Evolutionary conservation across 768 basidiomycete genomes (phyloP).

Genomic region (Naganishia vaughanmartiniae): DNA sequence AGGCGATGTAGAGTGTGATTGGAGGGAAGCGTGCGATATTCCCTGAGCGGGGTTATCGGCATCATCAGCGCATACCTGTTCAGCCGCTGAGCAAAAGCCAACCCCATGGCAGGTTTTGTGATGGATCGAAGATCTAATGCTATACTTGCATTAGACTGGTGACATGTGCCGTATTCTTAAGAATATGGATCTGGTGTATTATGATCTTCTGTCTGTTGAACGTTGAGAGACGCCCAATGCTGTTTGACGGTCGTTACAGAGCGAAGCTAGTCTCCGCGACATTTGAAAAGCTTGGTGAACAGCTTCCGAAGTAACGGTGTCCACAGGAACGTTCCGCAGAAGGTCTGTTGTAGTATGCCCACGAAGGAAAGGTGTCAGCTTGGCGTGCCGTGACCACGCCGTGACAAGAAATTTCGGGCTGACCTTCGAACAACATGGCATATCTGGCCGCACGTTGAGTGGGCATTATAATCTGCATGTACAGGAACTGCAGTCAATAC

Average conservation of each 20-base stretch:
- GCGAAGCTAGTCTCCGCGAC: neutral
- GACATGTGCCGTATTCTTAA: no score
- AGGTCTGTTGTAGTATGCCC: neutral
- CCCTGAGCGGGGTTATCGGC: no score
- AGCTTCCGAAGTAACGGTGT: conserved; percentile 4
- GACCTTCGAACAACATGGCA: conserved; percentile 19
- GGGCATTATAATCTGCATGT: conserved; percentile 17
- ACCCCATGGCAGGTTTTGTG: no score
- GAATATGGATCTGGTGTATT: no score
- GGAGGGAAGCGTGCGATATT: no score
- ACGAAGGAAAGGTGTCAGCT: neutral
- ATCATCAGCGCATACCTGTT: no score
- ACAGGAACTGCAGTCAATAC: neutral
- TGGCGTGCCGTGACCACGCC: neutral
- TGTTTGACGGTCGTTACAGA: conserved; percentile 10
- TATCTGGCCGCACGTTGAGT: conserved; percentile 10
- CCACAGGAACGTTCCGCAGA: neutral
- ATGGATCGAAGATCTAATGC: no score
- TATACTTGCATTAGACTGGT: no score
- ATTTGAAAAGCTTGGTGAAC: neutral
- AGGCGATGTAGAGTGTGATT: no score
- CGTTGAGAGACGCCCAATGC: neutral
- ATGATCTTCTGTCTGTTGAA: neutral
- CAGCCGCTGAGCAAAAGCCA: no score
- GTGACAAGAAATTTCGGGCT: neutral